Evolutionary conservation across 306 rosid species (phyloP), one percentile per base, ranked within the genome.

Genomic region (Spatholobus suberectus): DNA sequence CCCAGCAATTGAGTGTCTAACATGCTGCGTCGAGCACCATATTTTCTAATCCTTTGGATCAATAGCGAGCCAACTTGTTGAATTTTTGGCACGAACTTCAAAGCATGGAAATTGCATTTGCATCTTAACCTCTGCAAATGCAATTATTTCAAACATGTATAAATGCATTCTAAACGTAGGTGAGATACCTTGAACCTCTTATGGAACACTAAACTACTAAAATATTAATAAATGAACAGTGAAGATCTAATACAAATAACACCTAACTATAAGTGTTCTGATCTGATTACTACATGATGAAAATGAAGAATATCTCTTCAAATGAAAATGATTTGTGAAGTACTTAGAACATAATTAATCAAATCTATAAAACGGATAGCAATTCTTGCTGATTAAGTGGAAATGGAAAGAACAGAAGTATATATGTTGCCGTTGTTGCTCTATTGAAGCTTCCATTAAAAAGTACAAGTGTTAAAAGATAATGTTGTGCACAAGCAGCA

Each of bases 61-160:
- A 96, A 86, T 20, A 91, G 38, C 1, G 97, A 89, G 32, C 94
- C 99, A 55, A 86, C 88, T 88, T 81, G 61, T 81, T 96, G 99
- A 62, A 96, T 96, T 83, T 91, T 89, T 1, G 93, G 96, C 52
- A 51, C 86, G 38, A 91, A 96, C 72, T 92, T 93, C 87, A 93
- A 78, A 44, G 97, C 97, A 69, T 96, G 98, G 87, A 92, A 96
- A 86, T 96, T 96, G 83, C 98, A 96, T 91, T 92, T 96, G 90
- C 99, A 96, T 90, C 99, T 90, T 85, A 93, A 35, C 89, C 86
- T 92, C 99, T 93, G 94, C 86, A 66, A 37, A 17, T 32, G 70
- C 13, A 81, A 44, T 59, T 13, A 47, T 57, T 44, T 73, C 52
- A 77, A 75, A 32, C 72, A 73, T 41, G 67, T 38, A 74, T 52